Evolutionary conservation across 768 basidiomycete genomes (phyloP).

Genomic region (Pisolithus marmoratus): DNA sequence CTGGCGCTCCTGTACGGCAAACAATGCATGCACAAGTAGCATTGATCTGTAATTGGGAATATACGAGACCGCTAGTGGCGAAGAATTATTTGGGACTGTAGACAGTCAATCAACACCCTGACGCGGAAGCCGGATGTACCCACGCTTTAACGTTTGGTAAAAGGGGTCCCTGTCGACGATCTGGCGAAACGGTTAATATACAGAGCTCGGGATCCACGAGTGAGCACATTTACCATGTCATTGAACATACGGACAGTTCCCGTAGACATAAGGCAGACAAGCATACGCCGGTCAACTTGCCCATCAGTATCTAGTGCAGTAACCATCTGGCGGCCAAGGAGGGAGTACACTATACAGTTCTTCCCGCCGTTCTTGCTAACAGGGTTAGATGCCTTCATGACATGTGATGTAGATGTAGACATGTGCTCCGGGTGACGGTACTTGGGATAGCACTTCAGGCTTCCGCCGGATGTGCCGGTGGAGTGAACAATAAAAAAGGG

Average conservation of each 20-base stretch:
- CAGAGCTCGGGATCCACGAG: background rate
- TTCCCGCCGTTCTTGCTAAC: conserved; percentile 7
- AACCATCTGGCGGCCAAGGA: conserved; percentile 10
- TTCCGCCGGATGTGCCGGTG: conserved; percentile 12
- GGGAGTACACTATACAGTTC: conserved; percentile 19
- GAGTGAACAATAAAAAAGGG: conserved; percentile 20
- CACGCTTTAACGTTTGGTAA: conserved; percentile 6
- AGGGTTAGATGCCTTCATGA: conserved; percentile 10
- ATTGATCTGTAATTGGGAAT: conserved; percentile 17
- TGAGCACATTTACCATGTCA: conserved; percentile 9
- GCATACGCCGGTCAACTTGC: conserved; percentile 9
- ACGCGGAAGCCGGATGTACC: background rate
- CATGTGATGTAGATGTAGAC: conserved; percentile 10
- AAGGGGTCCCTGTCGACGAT: conserved; percentile 9
- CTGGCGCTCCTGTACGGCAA: conserved; percentile 16
- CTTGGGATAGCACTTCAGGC: conserved; percentile 14
- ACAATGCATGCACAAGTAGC: conserved; percentile 18
- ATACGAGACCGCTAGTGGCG: conserved; percentile 12
- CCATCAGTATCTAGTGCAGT: conserved; percentile 6
- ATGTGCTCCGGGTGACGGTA: conserved; percentile 17
- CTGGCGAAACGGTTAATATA: conserved; percentile 5
- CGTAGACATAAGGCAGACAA: conserved; percentile 17
- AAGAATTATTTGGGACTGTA: conserved; percentile 12
- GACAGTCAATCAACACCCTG: background rate
- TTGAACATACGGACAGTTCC: conserved; percentile 17